Conservation (phyloP, 768 basidiomycete species). For the Pleurotus cornucopiae region DNA sequence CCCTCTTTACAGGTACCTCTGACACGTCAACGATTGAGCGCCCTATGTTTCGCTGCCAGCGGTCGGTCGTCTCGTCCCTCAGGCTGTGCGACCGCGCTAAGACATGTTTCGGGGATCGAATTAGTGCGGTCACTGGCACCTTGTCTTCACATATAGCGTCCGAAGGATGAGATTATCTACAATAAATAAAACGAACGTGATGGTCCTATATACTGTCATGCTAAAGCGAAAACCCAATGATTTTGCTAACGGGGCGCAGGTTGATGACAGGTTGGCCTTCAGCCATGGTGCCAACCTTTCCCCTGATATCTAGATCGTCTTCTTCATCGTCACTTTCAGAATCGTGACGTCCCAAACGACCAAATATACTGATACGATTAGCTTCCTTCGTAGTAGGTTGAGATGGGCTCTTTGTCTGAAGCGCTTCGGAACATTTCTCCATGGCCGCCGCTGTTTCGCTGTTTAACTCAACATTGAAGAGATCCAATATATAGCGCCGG, state of each 20-base stretch:
- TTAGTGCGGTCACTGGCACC: too few species aligned
- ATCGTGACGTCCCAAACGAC: conserved; percentile 43
- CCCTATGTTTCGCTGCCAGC: too few species aligned
- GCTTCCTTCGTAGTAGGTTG: conserved; percentile 26
- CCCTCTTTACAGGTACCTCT: too few species aligned
- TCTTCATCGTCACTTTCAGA: conserved; percentile 65
- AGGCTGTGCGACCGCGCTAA: too few species aligned
- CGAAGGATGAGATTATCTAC: not conserved
- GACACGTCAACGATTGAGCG: too few species aligned
- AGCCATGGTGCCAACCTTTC: conserved; percentile 27
- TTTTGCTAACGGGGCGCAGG: conserved; percentile 52
- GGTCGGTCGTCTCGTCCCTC: too few species aligned
- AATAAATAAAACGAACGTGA: not conserved
- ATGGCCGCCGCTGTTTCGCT: conserved; percentile 54
- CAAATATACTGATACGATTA: conserved; percentile 61
- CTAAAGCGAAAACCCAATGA: conserved; percentile 49
- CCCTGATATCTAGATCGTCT: conserved; percentile 41
- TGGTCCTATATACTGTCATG: conserved; percentile 9
- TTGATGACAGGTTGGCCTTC: conserved; percentile 52
- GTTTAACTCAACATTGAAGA: conserved; percentile 83
- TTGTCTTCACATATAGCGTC: too few species aligned
- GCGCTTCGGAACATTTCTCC: conserved; percentile 42
- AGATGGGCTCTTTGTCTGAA: conserved; percentile 33
- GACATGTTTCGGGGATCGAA: too few species aligned
- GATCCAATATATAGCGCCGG: conserved; percentile 86